Base-by-base conservation (phyloP, 176 grass and related monocot species). In the Eleusine indica region DNA sequence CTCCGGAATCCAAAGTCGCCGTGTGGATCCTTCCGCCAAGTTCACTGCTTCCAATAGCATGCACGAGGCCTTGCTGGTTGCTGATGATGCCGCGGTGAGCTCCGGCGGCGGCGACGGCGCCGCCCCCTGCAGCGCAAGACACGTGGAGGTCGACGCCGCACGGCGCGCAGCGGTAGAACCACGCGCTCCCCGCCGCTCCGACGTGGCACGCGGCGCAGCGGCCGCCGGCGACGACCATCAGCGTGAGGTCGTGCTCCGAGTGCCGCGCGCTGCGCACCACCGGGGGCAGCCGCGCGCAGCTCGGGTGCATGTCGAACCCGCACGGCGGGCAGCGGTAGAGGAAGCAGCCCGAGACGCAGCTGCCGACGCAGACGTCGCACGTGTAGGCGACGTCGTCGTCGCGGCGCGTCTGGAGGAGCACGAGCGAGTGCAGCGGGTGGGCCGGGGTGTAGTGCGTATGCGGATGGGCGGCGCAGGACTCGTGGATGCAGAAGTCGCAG, bases 301-400 rank as follows among this genome's bases (percentile, higher is more conserved):
- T 1, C 63, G 63, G 77, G 77, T 80, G 63, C 77, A 80, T 80
- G 46, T 80, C 77, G 64, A 80, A 80, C 17, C 46, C 6, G 11
- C 77, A 80, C 4, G 77, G 77, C 16, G 44, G 77, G 30, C 77
- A 80, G 46, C 64, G 46, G 77, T 80, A 80, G 46, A 80, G 77
- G 18, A 80, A 80, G 46, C 29, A 68, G 9, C 65, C 32, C 6
- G 65, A 17, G 46, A 32, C 64, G 11, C 64, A 80, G 32, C 0
- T 0, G 9, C 47, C 78, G 0, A 3, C 29, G 65, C 78, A 80
- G 30, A 80, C 6, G 78, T 41, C 32, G 44, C 78, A 80, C 12
- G 0, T 6, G 40, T 16, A 25, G 25, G 9, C 11, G 9, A 30
- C 10, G 63, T 68, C 77, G 5, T 1, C 22, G 63, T 79, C 77